Evolutionary conservation across 257 asterid genomes (phyloP).

Genomic region (Primulina huaijiensis): DNA sequence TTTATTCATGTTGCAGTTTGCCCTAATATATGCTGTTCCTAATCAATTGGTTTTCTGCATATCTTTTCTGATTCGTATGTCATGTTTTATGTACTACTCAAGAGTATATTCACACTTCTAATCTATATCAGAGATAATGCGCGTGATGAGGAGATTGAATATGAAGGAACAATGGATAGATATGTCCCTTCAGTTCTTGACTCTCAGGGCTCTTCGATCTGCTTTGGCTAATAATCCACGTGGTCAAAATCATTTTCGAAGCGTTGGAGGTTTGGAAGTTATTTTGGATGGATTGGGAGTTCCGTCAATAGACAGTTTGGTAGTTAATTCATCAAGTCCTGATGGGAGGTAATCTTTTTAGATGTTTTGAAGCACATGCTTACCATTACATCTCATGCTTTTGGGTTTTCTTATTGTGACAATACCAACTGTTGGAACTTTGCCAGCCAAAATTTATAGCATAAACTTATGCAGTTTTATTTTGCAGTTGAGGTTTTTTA

Average conservation of each 20-base stretch:
- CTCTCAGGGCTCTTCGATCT: conserved; percentile 81
- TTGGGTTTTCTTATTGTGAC: conserved; percentile 12
- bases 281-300: conserved; percentile 91
- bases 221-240: conserved; percentile 88
- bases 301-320: conserved; percentile 57
- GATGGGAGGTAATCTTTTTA: conserved; percentile 48
- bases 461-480: no score
- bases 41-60: no score
- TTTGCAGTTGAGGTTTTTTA: no score
- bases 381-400: conserved; percentile 12
- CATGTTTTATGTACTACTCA: conserved; percentile 20
- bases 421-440: no score
- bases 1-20: not conserved
- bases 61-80: conserved; percentile 16
- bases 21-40: not conserved
- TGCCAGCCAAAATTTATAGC: no score
- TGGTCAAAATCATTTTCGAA: conserved; percentile 97
- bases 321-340: conserved; percentile 39
- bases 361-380: conserved; percentile 28
- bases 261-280: conserved; percentile 98
- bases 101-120: conserved; percentile 23
- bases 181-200: conserved; percentile 66
- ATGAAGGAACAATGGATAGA: conserved; percentile 88
- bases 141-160: conserved; percentile 84
- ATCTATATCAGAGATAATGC: conserved; percentile 69